Base-by-base conservation (phyloP, 2,329 filamentous ascomycete genomes). In the Fusarium solani-melongenae region DNA sequence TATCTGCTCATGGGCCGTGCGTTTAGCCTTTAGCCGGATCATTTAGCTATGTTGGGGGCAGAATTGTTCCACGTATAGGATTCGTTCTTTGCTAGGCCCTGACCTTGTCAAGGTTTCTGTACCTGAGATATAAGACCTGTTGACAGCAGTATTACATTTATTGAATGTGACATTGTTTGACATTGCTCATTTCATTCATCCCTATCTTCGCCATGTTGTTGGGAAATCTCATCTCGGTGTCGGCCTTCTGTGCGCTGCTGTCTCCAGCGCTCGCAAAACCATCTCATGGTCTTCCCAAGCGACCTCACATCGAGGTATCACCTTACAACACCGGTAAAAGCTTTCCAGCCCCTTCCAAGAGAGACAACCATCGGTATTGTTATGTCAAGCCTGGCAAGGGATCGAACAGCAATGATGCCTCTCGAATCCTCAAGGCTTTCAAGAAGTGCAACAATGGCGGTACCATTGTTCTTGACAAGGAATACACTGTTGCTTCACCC, bases 401-500 rank as follows among this genome's bases (percentile, higher is more conserved):
- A 6, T 61, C 58, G 6, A 31, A 66, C 12, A 55, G 11, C 1
- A 69, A 78, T 14, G 76, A 78, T n/a, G 75, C 71, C 7, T 33
- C 61, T 9, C 31, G 57, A 1, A 78, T 78, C 12, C 20, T 77
- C 1, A 71, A 74, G 34, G 75, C 76, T 0, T 78, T 78, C 57
- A 71, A 78, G 46, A 74, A 78, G 31, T 92, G 91, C 81, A 92
- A 92, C 75, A 82, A 90, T 67, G 90, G 90, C 12, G 91, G 91
- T 9, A 88, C 88, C 14, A 87, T 92, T 6, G 83, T 92, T 2
- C 88, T 93, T 20, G 87, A 88, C 33, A 82, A 85, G 66, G 85
- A 84, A 5, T 93, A 93, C 77, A 88, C 85, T 2, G 87, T 93
- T 69, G 90, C 87, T 15, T 92, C 89, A 0, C 89, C 91, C 0